These are phyloP conservation scores for Cutaneotrichosporon sp. DNA, from an alignment of 1,284 basidiomycete genomes.

Conservation along the genomic window DNA sequence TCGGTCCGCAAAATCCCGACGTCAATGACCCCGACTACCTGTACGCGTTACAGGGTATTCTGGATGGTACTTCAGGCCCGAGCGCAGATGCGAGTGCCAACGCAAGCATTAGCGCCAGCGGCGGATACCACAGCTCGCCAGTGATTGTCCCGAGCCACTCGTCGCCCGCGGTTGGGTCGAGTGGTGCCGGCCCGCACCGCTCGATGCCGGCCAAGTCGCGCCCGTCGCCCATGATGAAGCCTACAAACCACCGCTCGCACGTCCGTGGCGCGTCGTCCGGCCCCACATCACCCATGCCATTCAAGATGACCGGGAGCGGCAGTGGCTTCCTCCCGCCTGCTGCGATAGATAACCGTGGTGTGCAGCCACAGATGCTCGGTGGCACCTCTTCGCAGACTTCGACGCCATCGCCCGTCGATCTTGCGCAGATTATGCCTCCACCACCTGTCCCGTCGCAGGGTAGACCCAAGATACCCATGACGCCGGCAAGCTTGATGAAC, in stretches of 20 bases:
- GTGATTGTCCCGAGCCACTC: constrained; percentile 14
- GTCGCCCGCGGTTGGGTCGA: constrained; percentile 11
- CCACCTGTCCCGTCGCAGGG: constrained; percentile 51
- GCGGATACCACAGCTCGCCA: constrained; percentile 20
- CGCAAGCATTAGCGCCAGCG: neutral
- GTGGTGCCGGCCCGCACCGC: constrained; percentile 44
- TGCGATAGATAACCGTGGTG: constrained; percentile 40
- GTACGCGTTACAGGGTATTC: constrained; percentile 38
- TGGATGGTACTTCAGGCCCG: constrained; percentile 24
- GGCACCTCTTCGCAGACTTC: constrained; percentile 61
- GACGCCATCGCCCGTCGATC: constrained; percentile 77
- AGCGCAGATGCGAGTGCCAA: constrained; percentile 2
- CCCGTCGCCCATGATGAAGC: constrained; percentile 53
- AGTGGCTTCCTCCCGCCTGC: constrained; percentile 42
- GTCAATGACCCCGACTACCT: constrained; percentile 46
- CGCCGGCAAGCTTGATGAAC: constrained; percentile 83
- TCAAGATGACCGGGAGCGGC: constrained; percentile 23
- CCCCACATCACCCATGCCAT: constrained; percentile 35
- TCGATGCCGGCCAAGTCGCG: constrained; percentile 43
- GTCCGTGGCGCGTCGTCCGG: constrained; percentile 24
- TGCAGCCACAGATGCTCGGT: constrained; percentile 25
- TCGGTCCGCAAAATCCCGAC: constrained; percentile 41
- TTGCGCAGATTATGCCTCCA: constrained; percentile 63
- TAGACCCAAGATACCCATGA: constrained; percentile 63
- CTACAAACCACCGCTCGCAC: constrained; percentile 41